Percentiles rank a stretch among this genome's conserved stretches.
These are phyloP conservation scores for Cocos nucifera DNA, from an alignment of 176 grass and related monocot species.

Conservation along the genomic window DNA sequence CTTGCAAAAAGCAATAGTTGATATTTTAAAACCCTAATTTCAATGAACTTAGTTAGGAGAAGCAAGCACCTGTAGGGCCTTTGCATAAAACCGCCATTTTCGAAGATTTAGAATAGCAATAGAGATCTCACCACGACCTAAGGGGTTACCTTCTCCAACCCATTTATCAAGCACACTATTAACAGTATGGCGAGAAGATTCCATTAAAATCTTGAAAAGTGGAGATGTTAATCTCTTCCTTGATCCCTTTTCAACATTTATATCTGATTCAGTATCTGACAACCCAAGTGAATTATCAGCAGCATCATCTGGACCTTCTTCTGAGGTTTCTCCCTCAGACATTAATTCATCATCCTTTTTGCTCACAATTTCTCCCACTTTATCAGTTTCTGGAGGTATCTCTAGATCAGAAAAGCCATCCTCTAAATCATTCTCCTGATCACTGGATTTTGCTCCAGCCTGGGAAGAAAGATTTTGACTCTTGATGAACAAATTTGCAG, in stretches of 20 bases:
- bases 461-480: constrained; percentile 60
- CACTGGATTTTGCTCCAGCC: constrained; percentile 35
- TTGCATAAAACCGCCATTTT: constrained; percentile 26
- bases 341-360: constrained; percentile 25
- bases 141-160: constrained; percentile 41
- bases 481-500: constrained; percentile 19
- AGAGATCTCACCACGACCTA: constrained; percentile 36
- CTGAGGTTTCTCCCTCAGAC: constrained; percentile 14
- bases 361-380: background rate
- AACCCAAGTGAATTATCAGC: constrained; percentile 22
- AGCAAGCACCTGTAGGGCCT: constrained; percentile 71
- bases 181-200: background rate
- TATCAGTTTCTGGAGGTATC: constrained; percentile 30
- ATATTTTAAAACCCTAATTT: too few species aligned
- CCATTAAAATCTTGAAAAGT: constrained; percentile 9
- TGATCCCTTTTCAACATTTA: constrained; percentile 23
- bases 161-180: constrained; percentile 22
- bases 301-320: constrained; percentile 48
- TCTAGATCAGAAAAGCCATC: constrained; percentile 89
- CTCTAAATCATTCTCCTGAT: constrained; percentile 43
- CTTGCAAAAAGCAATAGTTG: too few species aligned
- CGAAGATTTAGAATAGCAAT: constrained; percentile 34
- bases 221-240: background rate
- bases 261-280: constrained; percentile 24
- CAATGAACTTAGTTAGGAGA: background rate